Base-by-base conservation (phyloP, 805 yeast genomes). In the Nakazawaea pomicola region DNA sequence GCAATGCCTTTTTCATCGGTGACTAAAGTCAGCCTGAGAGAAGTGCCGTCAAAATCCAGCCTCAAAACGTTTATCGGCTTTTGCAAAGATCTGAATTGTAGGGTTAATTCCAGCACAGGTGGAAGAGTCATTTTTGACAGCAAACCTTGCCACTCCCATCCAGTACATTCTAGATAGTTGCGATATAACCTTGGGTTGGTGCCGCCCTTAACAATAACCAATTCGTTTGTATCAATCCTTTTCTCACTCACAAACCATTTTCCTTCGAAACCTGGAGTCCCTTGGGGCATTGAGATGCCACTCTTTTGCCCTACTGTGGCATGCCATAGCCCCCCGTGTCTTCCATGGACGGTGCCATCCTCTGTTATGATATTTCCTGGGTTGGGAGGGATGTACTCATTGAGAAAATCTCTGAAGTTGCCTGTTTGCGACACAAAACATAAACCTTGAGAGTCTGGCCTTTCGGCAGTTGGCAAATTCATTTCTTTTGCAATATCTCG, bases 271-370 rank as follows among this genome's bases (percentile, higher is more conserved):
- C 59, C 56, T 0, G 90, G 90, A 49, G 83, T 80, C 0, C 90
- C 91, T 57, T 93, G 98, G 0, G 97, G 97, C 85, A 91, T 74
- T 0, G 87, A 72, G 2, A 89, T 61, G 3, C 90, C 79, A 14
- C 82, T 72, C 47, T 80, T 76, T 61, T 93, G 98, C 0, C 99
- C 99, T 17, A 91, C 78, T 0, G 99, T 93, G n/a, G 87, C 91
- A 35, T 84, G 78, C 98, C 98, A 93, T 8, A 93, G 57, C 0
- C 99, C 99, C 20, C 72, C 64, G 58, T 93, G 99, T 36, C 59
- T 52, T 0, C 96, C 98, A 77, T 93, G 88, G 0, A 77, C 68
- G 39, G 62, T 65, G 4, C 95, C 95, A 42, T 77, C 83, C 43
- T 72, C 76, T 0, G 90, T 83, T n/a, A 87, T 69, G 7, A 93